Evolutionary conservation across 805 yeast species (phyloP).

Genomic region (Barnettozyma californica): DNA sequence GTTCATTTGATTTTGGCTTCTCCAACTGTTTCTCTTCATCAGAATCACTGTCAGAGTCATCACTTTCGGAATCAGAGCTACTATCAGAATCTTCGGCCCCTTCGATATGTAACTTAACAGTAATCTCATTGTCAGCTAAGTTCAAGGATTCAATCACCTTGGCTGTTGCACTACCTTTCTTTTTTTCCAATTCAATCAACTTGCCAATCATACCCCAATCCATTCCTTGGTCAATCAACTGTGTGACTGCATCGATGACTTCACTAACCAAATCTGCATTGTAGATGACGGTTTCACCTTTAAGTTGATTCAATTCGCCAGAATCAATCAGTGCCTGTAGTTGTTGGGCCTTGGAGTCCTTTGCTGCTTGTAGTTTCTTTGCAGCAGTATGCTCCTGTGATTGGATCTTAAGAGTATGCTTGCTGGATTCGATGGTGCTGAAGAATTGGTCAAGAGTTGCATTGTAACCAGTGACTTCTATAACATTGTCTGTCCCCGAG

Average conservation of each 20-base stretch:
- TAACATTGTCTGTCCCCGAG: conserved; percentile 27
- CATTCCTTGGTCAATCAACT: conserved; percentile 73
- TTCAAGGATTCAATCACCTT: conserved; percentile 57
- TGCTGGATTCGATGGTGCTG: conserved; percentile 79
- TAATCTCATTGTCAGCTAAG: conserved; percentile 61
- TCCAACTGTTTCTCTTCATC: conserved; percentile 1
- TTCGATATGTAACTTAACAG: conserved; percentile 47
- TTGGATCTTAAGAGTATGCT: conserved; percentile 67
- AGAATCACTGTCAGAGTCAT: conserved; percentile 19
- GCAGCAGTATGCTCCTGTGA: conserved; percentile 73
- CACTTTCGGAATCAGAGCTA: conserved; percentile 26
- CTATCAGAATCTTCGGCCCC: conserved; percentile 28
- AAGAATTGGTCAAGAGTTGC: conserved; percentile 78
- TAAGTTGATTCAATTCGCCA: conserved; percentile 56
- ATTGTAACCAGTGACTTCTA: conserved; percentile 61
- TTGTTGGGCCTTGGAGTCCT: conserved; percentile 64
- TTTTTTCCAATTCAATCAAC: conserved; percentile 62
- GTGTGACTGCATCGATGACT: conserved; percentile 63
- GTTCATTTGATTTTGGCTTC: conserved; percentile 9
- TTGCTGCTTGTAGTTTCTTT: conserved; percentile 69
- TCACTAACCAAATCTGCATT: conserved; percentile 68
- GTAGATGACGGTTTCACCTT: conserved; percentile 68
- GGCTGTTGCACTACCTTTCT: conserved; percentile 61
- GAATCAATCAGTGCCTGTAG: conserved; percentile 58
- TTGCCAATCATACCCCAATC: conserved; percentile 91